Evolutionary conservation across 1,139 yeast species (phyloP).

Genomic region (Schwanniomyces etchellsii): DNA sequence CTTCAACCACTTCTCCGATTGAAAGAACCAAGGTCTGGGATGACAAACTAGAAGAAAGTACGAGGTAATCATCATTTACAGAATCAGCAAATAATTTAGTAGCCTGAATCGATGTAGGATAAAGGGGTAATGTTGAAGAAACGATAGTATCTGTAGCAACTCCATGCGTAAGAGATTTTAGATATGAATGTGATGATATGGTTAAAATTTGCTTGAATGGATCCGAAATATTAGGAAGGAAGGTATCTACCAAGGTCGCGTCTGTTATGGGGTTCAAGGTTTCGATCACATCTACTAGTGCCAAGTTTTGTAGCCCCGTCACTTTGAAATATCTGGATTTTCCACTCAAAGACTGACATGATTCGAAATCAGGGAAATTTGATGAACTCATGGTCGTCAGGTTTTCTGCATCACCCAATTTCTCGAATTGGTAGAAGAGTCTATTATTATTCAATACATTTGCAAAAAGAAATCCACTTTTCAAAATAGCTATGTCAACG

Average conservation of each 20-base stretch:
- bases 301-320: constrained; percentile 49
- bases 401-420: constrained; percentile 54
- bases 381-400: constrained; percentile 14
- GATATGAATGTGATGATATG: constrained; percentile 31
- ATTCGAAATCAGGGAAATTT: constrained; percentile 4
- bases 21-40: constrained; percentile 66
- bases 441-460: constrained; percentile 61
- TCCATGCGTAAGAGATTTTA: constrained; percentile 56
- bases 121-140: constrained; percentile 63
- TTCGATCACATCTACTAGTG: constrained; percentile 48
- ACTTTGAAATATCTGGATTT: constrained; percentile 12
- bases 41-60: constrained; percentile 55
- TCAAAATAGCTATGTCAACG: constrained; percentile 52
- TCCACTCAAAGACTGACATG: constrained; percentile 1
- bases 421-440: constrained; percentile 68
- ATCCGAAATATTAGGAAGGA: constrained; percentile 29
- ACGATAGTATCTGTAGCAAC: constrained; percentile 58
- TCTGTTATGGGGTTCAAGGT: constrained; percentile 57
- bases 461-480: constrained; percentile 71
- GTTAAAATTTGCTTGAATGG: constrained; percentile 31
- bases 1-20: constrained; percentile 76
- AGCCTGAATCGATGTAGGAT: constrained; percentile 59
- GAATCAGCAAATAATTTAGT: constrained; percentile 43
- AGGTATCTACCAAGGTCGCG: constrained; percentile 31
- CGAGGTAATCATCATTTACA: constrained; percentile 55